phyloP scores from a whole-genome alignment of 768 basidiomycete genomes.

The Astraeus odoratus region DNA sequence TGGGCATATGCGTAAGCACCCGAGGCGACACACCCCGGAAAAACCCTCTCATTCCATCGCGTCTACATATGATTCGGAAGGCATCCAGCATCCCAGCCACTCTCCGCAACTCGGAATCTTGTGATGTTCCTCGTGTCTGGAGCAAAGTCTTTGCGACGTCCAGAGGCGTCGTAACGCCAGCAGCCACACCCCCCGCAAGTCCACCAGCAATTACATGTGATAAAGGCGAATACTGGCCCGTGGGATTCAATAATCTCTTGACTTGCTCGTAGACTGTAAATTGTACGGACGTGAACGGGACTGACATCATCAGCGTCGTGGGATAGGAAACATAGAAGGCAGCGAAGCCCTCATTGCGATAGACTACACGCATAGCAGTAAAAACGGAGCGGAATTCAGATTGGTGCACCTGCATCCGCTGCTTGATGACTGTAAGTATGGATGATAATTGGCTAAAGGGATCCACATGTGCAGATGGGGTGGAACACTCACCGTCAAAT shows the following conservation, averaged over 20 bases:
- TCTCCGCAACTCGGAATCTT: slow-evolving; percentile 76
- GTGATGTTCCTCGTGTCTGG: slow-evolving; percentile 90
- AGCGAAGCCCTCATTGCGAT: slow-evolving; percentile 72
- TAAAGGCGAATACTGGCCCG: slow-evolving; percentile 81
- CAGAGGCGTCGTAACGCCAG: slow-evolving; percentile 91
- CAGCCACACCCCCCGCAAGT: slow-evolving; percentile 88
- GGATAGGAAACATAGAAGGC: slow-evolving; percentile 99
- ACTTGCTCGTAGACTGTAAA: slow-evolving; percentile 94
- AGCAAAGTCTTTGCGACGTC: slow-evolving; percentile 97
- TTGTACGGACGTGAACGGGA: slow-evolving; percentile 98
- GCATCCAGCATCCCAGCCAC: slow-evolving; percentile 85
- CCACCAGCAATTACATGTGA: slow-evolving; percentile 92
- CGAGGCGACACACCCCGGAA: slow-evolving; percentile 83
- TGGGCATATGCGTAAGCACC: slow-evolving; percentile 92
- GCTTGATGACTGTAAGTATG: slow-evolving; percentile 82
- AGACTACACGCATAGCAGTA: slow-evolving; percentile 81
- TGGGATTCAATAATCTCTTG: slow-evolving; percentile 81
- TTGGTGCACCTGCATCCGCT: slow-evolving; percentile 97
- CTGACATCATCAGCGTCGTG: slow-evolving; percentile 92
- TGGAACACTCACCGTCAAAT: slow-evolving; percentile 75
- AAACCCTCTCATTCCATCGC: slow-evolving; percentile 85
- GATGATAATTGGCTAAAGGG: slow-evolving; percentile 8
- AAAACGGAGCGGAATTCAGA: slow-evolving; percentile 86
- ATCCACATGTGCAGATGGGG: neutral
- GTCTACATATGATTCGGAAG: slow-evolving; percentile 76